Percentiles rank a stretch among this genome's conserved stretches.
These are phyloP conservation scores for Plantago coronopus DNA, from an alignment of 305 asterid genomes.

Conservation along the genomic window DNA sequence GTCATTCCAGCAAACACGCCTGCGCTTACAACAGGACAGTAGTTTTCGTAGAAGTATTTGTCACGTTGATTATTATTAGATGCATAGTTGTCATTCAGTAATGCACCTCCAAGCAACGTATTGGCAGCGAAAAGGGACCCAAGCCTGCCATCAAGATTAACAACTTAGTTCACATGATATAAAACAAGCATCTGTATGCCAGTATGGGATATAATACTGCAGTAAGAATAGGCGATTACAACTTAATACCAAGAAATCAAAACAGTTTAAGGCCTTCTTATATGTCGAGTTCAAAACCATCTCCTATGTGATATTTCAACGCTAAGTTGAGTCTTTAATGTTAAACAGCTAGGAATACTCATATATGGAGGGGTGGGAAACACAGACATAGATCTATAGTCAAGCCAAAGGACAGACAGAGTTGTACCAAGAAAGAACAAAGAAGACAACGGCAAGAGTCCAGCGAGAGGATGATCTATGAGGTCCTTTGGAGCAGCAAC, in stretches of 20 bases:
- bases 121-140: not conserved
- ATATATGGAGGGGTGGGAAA: too few species aligned
- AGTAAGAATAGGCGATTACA: too few species aligned
- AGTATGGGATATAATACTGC: too few species aligned
- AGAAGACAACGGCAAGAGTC: not conserved
- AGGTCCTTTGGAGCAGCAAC: constrained; percentile 7
- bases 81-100: not conserved
- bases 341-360: too few species aligned
- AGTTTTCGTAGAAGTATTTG: not conserved
- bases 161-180: not conserved
- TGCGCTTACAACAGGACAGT: not conserved
- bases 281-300: too few species aligned
- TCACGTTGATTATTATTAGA: not conserved
- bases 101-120: not conserved
- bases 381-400: not conserved
- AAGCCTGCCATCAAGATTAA: too few species aligned
- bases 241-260: too few species aligned
- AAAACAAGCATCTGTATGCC: not conserved
- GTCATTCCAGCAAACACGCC: constrained; percentile 1
- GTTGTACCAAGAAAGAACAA: constrained; percentile 3
- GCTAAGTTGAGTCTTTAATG: too few species aligned
- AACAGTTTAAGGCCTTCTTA: too few species aligned
- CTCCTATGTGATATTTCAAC: too few species aligned
- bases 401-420: not conserved
- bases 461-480: not conserved